Percentiles rank a stretch among this genome's conserved stretches.
These are phyloP conservation scores for Rhizoctonia solani DNA, from an alignment of 1,284 basidiomycete species.

Conservation along the genomic window DNA sequence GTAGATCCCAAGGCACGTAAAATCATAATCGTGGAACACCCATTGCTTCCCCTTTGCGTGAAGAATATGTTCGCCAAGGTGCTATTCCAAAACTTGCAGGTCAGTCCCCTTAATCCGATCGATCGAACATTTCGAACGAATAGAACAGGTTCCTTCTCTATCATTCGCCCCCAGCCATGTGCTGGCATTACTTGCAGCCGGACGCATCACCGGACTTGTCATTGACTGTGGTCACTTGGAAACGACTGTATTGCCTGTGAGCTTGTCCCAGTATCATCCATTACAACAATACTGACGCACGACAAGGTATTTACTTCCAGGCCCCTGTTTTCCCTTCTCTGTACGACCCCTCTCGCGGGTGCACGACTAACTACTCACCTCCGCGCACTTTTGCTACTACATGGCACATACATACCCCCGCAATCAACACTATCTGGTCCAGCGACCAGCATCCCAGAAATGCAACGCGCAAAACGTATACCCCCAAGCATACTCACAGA, in stretches of 20 bases:
- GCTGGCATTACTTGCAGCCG: conserved; percentile 80
- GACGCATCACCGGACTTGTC: conserved; percentile 89
- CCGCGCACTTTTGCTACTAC: conserved; percentile 74
- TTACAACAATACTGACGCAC: conserved; percentile 6
- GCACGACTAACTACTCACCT: conserved; percentile 73
- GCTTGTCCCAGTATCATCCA: conserved; percentile 43
- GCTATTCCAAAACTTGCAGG: conserved; percentile 90
- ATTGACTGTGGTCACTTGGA: conserved; percentile 92
- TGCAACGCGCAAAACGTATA: conserved; percentile 64
- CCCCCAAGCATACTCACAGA: conserved; percentile 76
- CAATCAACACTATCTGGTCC: conserved; percentile 67
- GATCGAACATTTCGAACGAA: not conserved
- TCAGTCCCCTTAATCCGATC: conserved; percentile 44
- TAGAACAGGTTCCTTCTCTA: conserved; percentile 78
- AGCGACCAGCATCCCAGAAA: conserved; percentile 60
- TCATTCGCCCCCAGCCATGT: conserved; percentile 90
- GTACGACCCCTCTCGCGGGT: conserved; percentile 83
- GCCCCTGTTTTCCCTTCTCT: conserved; percentile 79
- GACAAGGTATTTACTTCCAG: conserved; percentile 83
- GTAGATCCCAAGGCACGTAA: conserved; percentile 93
- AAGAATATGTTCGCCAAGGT: conserved; percentile 87
- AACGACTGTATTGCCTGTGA: conserved; percentile 82
- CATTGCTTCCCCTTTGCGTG: conserved; percentile 80
- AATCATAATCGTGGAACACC: conserved; percentile 89
- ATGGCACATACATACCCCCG: conserved; percentile 79